phyloP scores from a whole-genome alignment of 108 stramenopile species.

The Seminavis robusta region DNA sequence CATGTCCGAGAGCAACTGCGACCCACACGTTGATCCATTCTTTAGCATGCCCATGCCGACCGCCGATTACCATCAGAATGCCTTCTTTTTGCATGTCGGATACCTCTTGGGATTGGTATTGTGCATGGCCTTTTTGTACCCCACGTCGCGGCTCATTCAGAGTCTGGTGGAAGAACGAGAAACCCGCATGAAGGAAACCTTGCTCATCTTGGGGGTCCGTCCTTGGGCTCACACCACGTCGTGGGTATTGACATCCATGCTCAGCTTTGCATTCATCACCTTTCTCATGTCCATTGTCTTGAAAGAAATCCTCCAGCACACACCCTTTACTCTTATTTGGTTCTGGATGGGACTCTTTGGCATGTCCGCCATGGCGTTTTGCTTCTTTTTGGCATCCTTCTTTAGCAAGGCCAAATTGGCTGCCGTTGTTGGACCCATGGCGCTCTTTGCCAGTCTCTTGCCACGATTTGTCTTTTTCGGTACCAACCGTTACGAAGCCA shows the following conservation, averaged over 20 bases:
- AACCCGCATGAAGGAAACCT: slow-evolving; percentile 39
- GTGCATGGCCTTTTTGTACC: slow-evolving; percentile 55
- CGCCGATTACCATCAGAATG: slow-evolving; percentile 47
- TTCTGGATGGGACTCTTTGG: slow-evolving; percentile 36
- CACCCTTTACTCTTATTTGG: slow-evolving; percentile 13
- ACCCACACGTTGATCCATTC: too few species aligned
- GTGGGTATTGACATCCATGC: slow-evolving; percentile 31
- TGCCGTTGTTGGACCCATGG: slow-evolving; percentile 47
- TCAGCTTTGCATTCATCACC: slow-evolving; percentile 36
- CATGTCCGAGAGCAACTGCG: slow-evolving; percentile 12
- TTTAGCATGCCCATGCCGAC: slow-evolving; percentile 50
- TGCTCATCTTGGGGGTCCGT: slow-evolving; percentile 49
- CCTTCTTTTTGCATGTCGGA: slow-evolving; percentile 52
- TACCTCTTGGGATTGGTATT: slow-evolving; percentile 52
- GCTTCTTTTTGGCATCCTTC: slow-evolving; percentile 43
- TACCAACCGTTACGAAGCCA: slow-evolving; percentile 45
- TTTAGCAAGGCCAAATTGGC: slow-evolving; percentile 56
- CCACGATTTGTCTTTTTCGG: slow-evolving; percentile 50
- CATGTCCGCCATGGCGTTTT: slow-evolving; percentile 25
- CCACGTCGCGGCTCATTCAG: slow-evolving; percentile 44
- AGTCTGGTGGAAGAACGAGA: slow-evolving; percentile 60
- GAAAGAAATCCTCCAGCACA: not conserved
- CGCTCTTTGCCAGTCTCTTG: slow-evolving; percentile 45
- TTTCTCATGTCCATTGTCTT: slow-evolving; percentile 6
- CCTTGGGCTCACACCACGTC: slow-evolving; percentile 33